These are phyloP conservation scores for Aspergillus clavatus DNA, from an alignment of 2,329 filamentous ascomycete genomes.

Conservation along the genomic window DNA sequence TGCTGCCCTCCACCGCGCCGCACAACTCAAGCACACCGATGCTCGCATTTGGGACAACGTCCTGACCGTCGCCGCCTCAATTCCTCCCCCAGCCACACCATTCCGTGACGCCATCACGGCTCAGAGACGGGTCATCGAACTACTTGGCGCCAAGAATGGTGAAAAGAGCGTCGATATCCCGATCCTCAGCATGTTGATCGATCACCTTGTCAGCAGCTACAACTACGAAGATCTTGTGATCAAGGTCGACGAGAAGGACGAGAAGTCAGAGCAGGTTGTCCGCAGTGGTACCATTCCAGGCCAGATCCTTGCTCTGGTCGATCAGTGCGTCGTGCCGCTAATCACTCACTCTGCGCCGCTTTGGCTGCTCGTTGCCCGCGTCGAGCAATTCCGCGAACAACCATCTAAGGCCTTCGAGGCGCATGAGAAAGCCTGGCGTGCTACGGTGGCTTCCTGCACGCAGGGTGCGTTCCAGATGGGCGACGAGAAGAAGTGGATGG, in stretches of 20 bases:
- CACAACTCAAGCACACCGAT: conserved; percentile 75
- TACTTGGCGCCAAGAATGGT: conserved; percentile 61
- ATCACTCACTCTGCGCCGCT: conserved; percentile 75
- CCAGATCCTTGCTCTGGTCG: conserved; percentile 64
- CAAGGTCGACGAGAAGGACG: conserved; percentile 32
- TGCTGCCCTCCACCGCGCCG: conserved; percentile 79
- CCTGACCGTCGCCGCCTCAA: conserved; percentile 74
- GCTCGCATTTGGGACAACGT: conserved; percentile 97
- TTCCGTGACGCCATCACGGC: conserved; percentile 72
- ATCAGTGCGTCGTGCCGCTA: conserved; percentile 69
- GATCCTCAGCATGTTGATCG: conserved; percentile 66
- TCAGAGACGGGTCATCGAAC: conserved; percentile 67
- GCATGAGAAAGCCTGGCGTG: conserved; percentile 85
- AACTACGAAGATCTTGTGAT: conserved; percentile 36
- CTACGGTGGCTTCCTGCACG: conserved; percentile 48
- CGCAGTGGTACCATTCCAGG: conserved; percentile 50
- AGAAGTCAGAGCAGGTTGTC: conserved; percentile 30
- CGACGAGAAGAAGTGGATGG: conserved; percentile 62
- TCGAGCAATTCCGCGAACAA: conserved; percentile 69
- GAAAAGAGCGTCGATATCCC: conserved; percentile 74
- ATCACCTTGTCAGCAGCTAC: conserved; percentile 58
- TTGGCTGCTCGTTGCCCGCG: conserved; percentile 68
- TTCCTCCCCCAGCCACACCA: conserved; percentile 61
- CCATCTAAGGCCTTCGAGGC: conserved; percentile 71
- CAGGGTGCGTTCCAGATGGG: conserved; percentile 48